A percentile compares a stretch with the other conserved stretches of the same genome.
These are phyloP conservation scores for Acanthochlamys bracteata DNA, from an alignment of 106 monocot genomes.

Conservation along the genomic window DNA sequence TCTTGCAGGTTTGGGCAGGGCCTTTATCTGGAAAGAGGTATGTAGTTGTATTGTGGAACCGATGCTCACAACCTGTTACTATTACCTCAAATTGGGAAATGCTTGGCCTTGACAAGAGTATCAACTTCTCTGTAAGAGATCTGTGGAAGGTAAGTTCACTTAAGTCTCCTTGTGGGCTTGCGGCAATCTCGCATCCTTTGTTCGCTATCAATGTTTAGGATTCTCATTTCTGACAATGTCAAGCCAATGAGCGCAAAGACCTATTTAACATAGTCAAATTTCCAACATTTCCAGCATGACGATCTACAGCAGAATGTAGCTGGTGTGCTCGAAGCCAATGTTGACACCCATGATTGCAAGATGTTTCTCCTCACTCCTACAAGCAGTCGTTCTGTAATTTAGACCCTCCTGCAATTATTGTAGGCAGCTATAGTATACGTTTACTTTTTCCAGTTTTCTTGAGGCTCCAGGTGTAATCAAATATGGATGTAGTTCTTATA, in stretches of 20 bases:
- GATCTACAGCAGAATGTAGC: slow-evolving; percentile 29
- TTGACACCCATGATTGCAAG: slow-evolving; percentile 73
- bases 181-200: too few species aligned
- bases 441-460: background rate
- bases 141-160: slow-evolving; percentile 60
- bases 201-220: background rate
- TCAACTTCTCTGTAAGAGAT: slow-evolving; percentile 65
- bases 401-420: background rate
- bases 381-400: background rate
- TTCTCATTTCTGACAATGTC: background rate
- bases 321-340: slow-evolving; percentile 32
- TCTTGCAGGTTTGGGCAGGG: slow-evolving; percentile 85
- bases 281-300: slow-evolving; percentile 46
- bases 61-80: slow-evolving; percentile 46
- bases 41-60: slow-evolving; percentile 75
- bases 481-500: too few species aligned
- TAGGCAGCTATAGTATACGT: background rate
- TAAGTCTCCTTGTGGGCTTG: too few species aligned
- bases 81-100: slow-evolving; percentile 51
- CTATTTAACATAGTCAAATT: background rate
- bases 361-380: slow-evolving; percentile 61
- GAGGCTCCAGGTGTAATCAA: background rate
- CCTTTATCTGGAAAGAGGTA: slow-evolving; percentile 53
- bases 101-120: slow-evolving; percentile 50
- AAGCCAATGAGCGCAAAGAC: too few species aligned